Conservation (phyloP, 2,329 filamentous ascomycete species). For the Coniochaeta hoffmannii region DNA sequence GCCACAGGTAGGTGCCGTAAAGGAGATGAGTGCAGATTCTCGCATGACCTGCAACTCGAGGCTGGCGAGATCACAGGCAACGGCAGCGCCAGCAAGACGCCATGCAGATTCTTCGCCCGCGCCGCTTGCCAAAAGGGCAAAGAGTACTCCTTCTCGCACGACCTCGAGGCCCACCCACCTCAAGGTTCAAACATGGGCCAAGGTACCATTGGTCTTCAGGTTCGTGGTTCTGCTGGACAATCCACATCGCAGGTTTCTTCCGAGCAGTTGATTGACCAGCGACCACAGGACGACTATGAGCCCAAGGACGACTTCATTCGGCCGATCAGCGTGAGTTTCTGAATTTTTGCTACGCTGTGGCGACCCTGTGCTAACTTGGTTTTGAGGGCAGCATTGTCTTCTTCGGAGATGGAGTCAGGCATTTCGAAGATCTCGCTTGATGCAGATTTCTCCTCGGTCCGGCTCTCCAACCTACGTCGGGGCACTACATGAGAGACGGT, state of each 20-base stretch:
- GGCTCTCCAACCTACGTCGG: not conserved
- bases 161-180: not conserved
- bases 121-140: not conserved
- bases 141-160: not conserved
- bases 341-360: too few relatives aligned
- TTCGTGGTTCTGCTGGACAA: too few relatives aligned
- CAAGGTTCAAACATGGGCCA: too few relatives aligned
- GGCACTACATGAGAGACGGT: not conserved
- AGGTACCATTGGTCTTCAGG: too few relatives aligned
- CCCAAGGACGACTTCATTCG: not conserved
- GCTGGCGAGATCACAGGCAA: not conserved
- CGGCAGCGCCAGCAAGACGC: not conserved
- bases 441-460: not conserved
- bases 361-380: too few relatives aligned
- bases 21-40: not conserved
- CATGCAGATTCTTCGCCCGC: not conserved
- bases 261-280: too few relatives aligned
- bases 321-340: not conserved
- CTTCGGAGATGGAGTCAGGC: not conserved
- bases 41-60: not conserved
- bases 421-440: not conserved
- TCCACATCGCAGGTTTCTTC: too few relatives aligned
- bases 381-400: too few relatives aligned
- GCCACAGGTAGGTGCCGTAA: not conserved
- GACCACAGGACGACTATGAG: not conserved